Base-by-base conservation (phyloP, 192 early-diverging fungal genomes). In the Ramicandelaber brevisporus region DNA sequence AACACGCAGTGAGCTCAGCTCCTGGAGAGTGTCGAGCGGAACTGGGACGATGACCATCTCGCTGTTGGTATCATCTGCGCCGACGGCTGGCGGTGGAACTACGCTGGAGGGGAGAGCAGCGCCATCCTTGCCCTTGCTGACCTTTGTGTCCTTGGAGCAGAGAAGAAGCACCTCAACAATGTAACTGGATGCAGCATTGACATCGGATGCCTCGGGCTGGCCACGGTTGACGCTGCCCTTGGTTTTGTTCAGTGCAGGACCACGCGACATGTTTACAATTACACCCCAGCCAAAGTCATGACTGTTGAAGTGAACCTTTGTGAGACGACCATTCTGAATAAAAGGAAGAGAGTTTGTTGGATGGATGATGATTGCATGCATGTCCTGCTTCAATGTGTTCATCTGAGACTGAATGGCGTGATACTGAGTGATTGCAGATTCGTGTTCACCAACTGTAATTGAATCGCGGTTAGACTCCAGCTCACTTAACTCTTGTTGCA, bases 241-340 rank as follows among this genome's bases (percentile, higher is more conserved):
- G 26, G 43, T 38, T 18, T 30, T 53, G 10, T 40, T 30, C 30
- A 40, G 42, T 31, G 18, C 21, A 14, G 34, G 31, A 26, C 40
- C 46, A 37, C 79, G 73, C 29, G 68, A 52, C 43, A 64, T 77
- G 30, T 63, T 74, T n/a, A 71, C 50, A 17, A 90, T 65, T 17
- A 78, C 63, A 16, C 87, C 85, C 83, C 83, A 97, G 27, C 84
- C 90, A 59, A 86, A 97, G 31, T 90, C 63, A 42, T 70, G 42
- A 13, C 55, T 57, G 10, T 54, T 59, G 4, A 53, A 45, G 17
- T 48, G 47, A 6, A 71, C 59, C 7, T 60, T 55, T 20, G 78
- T 71, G 4, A 88, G 46, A 23, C 90, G 73, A 6, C 90, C 90
- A 2, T 68, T 44, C 40, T 92, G 77, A 44, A 93, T 38, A 38